phyloP scores from a whole-genome alignment of 2,329 filamentous ascomycete genomes.

The Calycina herbarum region DNA sequence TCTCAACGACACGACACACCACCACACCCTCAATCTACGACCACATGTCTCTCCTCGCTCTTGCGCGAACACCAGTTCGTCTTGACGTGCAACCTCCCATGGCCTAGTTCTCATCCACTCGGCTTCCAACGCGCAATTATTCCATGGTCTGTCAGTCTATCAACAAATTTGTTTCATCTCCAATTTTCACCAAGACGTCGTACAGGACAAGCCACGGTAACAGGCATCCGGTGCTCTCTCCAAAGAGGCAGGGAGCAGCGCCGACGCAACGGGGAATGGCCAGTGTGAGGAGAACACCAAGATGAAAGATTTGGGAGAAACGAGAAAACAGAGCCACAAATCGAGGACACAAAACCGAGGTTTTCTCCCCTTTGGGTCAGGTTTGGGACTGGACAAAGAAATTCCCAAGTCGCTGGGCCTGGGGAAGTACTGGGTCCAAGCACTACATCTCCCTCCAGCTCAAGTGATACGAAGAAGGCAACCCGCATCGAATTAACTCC shows the following conservation, averaged over 20 bases:
- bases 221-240: neutral
- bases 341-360: conserved; percentile 2
- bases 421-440: neutral
- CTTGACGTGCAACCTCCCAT: neutral
- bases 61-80: neutral
- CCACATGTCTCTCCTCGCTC: conserved; percentile 4
- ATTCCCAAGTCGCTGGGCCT: neutral
- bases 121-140: neutral
- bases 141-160: neutral
- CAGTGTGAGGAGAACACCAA: neutral
- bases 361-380: neutral
- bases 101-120: neutral
- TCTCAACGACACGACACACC: neutral
- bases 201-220: neutral
- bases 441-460: neutral
- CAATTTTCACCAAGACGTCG: neutral
- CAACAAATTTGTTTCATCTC: conserved; percentile 4
- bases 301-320: neutral
- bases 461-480: conserved; percentile 3
- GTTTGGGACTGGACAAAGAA: neutral
- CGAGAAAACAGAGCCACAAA: neutral
- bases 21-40: neutral
- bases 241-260: conserved; percentile 7
- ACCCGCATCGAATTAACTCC: conserved; percentile 2
- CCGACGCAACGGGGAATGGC: neutral